A percentile compares a stretch with the other conserved stretches of the same genome.
Evolutionary conservation across 1,284 basidiomycete genomes (phyloP).

Genomic region (Ganoderma leucocontextum): DNA sequence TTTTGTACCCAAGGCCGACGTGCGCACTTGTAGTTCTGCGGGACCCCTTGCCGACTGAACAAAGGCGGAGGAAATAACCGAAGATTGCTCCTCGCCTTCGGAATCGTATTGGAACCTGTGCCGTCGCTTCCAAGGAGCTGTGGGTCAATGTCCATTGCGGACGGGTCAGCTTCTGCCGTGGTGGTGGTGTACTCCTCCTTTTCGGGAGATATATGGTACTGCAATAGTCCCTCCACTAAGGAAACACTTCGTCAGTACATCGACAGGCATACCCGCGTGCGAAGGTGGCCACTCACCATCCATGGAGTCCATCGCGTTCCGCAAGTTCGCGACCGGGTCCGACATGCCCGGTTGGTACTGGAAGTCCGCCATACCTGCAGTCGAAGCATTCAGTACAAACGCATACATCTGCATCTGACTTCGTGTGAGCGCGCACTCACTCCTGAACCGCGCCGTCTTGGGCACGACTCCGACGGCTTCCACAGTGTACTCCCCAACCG

Average conservation of each 20-base stretch:
- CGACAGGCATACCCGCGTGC: neutral
- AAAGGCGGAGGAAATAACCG: conserved; percentile 84
- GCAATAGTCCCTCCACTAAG: conserved; percentile 75
- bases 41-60: conserved; percentile 81
- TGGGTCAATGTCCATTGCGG: conserved; percentile 48
- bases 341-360: conserved; percentile 81
- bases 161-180: conserved; percentile 35
- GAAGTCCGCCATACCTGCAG: conserved; percentile 88
- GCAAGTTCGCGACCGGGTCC: conserved; percentile 75
- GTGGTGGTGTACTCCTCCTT: conserved; percentile 63
- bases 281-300: conserved; percentile 65
- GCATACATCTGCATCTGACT: neutral
- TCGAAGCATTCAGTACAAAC: conserved; percentile 11
- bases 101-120: neutral
- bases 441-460: conserved; percentile 90
- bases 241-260: neutral
- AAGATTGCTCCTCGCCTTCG: conserved; percentile 56
- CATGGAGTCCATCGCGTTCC: conserved; percentile 77
- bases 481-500: conserved; percentile 80
- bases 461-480: conserved; percentile 80
- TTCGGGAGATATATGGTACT: conserved; percentile 73
- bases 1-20: neutral
- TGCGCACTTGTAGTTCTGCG: conserved; percentile 80
- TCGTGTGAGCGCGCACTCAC: conserved; percentile 54
- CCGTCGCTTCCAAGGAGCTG: conserved; percentile 33